Evolutionary conservation across 2,329 filamentous ascomycete species (phyloP), one percentile per base, ranked within the genome.

Genomic region (Hirsutella thompsonii): DNA sequence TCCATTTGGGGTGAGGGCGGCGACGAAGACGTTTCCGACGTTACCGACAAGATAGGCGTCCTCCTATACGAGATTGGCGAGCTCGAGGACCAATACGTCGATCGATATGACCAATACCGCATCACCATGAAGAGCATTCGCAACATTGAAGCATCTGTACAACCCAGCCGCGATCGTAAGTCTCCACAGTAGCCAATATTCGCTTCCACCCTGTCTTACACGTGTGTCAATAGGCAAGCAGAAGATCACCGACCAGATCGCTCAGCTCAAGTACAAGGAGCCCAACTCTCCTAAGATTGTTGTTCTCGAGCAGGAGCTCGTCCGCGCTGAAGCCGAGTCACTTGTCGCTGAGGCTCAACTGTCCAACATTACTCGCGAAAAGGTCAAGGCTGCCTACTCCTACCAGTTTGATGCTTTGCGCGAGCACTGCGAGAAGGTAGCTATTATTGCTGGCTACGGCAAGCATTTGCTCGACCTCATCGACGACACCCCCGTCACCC

Each of bases 41-140:
- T 98, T 53, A 98, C 92, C 48, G 92, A 98, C 73, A 98, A 98
- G 72, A 79, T 98, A 44, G 92, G 92, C 56, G 92, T 98, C 38
- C 72, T 98, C 54, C 83, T 98, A 55, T 98, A 96, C 70, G 90
- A 95, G 66, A 94, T 98, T 54, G 92, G 89, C 60, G 92, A 98
- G 67, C 79, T 96, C 28, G 92, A 98, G 66, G 89, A 98, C 59
- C 87, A 96, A 59, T 96, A 93, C 57, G 89, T 98, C 62, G 92
- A 98, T 64, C 86, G 89, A 57, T 98, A 98, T 66, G 92, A 98
- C 64, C 92, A 98, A 67, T 98, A 96, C 70, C 87, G 92, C 58
- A 84, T 98, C 43, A 98, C 92, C 41, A 94, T 98, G 68, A 98
- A 98, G 81, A 94, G 88, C 62, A 94, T 98, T 57, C 84, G 92